Base-by-base conservation (phyloP, 169 alveolate species). In the Cryptosporidium viatorum region DNA sequence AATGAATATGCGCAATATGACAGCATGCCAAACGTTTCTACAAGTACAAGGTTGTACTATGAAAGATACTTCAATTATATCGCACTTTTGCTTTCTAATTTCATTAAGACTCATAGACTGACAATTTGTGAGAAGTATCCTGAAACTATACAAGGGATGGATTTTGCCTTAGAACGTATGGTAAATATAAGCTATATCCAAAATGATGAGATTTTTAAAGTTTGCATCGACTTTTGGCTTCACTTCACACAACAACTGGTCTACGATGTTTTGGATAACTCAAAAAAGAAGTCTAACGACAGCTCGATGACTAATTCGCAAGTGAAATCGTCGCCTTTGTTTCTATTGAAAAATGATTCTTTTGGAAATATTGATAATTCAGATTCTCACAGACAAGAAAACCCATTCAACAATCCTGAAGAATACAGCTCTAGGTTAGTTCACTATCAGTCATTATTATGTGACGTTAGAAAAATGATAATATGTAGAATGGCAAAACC, bases 171-270 rank as follows among this genome's bases (percentile, higher is more conserved):
- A 23, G 92, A 62, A 5, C 59, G 75, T 16, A 80, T 80, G 70
- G 93, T 94, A 10, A 91, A 93, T 68, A 92, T 95, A 41, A 71
- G 94, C 29, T 75, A 71, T 69, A 92, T 95, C 35, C 96, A 94
- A 80, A 98, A 97, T 93, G 99, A 98, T 67, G 99, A 98, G 69
- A 97, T 98, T 18, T 99, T 98, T 91, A 97, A 98, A 85, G 98
- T 97, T 18, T 97, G 99, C 62, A 93, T 96, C 60, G 99, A 98
- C 85, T 98, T 97, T 93, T 99, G 99, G 99, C 97, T 96, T 68
- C 92, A 94, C 60, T 96, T 99, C 89, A 95, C 99, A 0, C 95
- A 93, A 55, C 91, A 93, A 41, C 80, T 96, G 31, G 92, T 93
- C 33, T 93, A 94, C n/a, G 97, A 95, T 69, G 91, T 94, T 35